Conservation (phyloP, 257 asterid genomes). For the Petunia secreta region DNA sequence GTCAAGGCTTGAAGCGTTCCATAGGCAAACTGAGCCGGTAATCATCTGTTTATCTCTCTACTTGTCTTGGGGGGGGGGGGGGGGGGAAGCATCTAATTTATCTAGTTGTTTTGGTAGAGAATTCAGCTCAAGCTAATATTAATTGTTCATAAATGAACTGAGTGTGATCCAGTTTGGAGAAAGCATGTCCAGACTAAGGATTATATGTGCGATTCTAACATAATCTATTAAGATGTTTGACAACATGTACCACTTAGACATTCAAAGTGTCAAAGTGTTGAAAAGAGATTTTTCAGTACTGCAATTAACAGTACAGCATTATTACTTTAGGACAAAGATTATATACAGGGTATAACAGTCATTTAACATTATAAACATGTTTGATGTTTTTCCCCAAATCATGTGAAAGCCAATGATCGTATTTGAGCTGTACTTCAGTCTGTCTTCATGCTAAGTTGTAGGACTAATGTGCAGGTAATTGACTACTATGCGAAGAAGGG, state of each 20-base stretch:
- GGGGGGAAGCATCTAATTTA: slow-evolving; percentile 12
- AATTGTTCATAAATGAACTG: background rate
- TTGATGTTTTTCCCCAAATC: background rate
- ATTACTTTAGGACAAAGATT: background rate
- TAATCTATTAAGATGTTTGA: background rate
- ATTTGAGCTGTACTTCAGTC: background rate
- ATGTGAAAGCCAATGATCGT: background rate
- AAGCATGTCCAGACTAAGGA: background rate
- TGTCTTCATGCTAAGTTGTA: background rate
- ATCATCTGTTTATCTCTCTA: background rate
- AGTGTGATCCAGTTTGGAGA: background rate
- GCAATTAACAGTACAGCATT: background rate
- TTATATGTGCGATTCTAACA: background rate
- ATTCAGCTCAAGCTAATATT: background rate
- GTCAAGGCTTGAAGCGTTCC: slow-evolving; percentile 94
- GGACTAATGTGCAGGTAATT: slow-evolving; percentile 55
- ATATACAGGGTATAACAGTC: background rate
- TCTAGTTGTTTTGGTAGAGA: slow-evolving; percentile 12
- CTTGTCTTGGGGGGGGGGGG: background rate
- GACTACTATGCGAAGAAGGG: slow-evolving; percentile 68
- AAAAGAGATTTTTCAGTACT: background rate
- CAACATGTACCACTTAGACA: background rate
- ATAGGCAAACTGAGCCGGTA: slow-evolving; percentile 92
- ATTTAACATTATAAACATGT: background rate
- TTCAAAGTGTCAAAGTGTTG: background rate